phyloP scores from a whole-genome alignment of 176 grass and related monocot species.

The Thinopyrum elongatum region DNA sequence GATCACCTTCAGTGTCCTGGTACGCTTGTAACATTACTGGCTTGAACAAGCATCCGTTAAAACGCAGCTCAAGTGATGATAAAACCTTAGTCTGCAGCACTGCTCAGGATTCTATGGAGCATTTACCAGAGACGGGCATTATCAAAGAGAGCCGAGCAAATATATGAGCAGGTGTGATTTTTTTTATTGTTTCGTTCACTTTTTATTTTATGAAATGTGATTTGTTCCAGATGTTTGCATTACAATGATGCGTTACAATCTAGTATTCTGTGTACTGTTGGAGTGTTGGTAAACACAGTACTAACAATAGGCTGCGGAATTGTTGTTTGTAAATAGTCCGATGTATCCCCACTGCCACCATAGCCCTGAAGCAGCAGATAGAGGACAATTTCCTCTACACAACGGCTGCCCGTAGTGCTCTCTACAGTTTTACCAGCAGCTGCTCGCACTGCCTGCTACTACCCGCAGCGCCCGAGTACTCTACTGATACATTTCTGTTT shows the following conservation, averaged over 20 bases:
- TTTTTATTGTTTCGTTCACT: not conserved
- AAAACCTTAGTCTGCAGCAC: slow-evolving; percentile 20
- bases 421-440: not conserved
- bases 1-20: slow-evolving; percentile 33
- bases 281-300: not conserved
- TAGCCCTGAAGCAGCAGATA: not conserved
- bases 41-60: not conserved
- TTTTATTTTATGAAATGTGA: not conserved
- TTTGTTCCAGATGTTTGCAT: not conserved
- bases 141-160: slow-evolving; percentile 12
- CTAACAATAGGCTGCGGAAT: not conserved
- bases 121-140: slow-evolving; percentile 40
- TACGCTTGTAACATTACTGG: slow-evolving; percentile 30
- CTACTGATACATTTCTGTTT: not conserved
- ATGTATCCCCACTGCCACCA: not conserved
- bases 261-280: not conserved
- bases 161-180: slow-evolving; percentile 68
- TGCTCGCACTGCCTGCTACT: not conserved
- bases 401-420: not conserved
- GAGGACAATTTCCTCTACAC: not conserved
- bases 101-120: slow-evolving; percentile 46
- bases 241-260: not conserved
- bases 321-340: not conserved
- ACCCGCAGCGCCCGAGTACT: not conserved
- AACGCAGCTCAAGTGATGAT: slow-evolving; percentile 45